Base-by-base conservation (phyloP, 2,329 filamentous ascomycete genomes). In the Neonectria ditissima region DNA sequence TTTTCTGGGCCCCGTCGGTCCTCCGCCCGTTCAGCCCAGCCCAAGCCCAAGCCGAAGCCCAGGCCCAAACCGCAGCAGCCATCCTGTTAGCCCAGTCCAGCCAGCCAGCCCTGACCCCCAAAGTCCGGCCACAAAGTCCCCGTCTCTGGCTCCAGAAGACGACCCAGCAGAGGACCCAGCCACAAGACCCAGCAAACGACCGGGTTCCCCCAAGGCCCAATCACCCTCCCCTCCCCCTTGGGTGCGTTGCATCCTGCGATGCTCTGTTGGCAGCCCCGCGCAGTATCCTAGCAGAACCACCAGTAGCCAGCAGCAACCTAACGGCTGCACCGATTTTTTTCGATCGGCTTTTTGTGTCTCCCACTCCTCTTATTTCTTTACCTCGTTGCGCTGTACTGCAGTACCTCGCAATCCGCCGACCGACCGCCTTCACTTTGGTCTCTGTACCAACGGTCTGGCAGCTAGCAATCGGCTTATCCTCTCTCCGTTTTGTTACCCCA, bases 251-350 rank as follows among this genome's bases (percentile, higher is more conserved):
- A 74, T 75, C 65, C 72, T 75, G 70, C 69, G 69, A 74, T 74
- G 73, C 73, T 73, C 73, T 74, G 73, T 63, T 75, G 73, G 74
- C 74, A 73, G 70, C 71, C 71, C 71, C 71, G 71, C 71, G 71
- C 73, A 73, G 67, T 62, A 73, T 70, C 70, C 69, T 54, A 66
- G 60, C 65, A 67, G 51, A 62, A 59, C 64, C 69, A 71, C 71
- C 71, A 73, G 68, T 60, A 63, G 66, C 67, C 71, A 65, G 65
- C 68, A 51, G 59, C 59, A 65, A 60, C 62, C 52, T 57, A 60
- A 66, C 65, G 51, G 58, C 47, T 57, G 37, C 39, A 55, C 55
- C 41, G 47, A 22, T 68, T 71, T 63, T 61, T 65, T 63, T 63
- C 65, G 52, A 50, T 65, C 64, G 65, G 57, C 59, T 68, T 71